Evolutionary conservation across 2,329 filamentous ascomycete genomes (phyloP).

Genomic region (Colletotrichum filicis): DNA sequence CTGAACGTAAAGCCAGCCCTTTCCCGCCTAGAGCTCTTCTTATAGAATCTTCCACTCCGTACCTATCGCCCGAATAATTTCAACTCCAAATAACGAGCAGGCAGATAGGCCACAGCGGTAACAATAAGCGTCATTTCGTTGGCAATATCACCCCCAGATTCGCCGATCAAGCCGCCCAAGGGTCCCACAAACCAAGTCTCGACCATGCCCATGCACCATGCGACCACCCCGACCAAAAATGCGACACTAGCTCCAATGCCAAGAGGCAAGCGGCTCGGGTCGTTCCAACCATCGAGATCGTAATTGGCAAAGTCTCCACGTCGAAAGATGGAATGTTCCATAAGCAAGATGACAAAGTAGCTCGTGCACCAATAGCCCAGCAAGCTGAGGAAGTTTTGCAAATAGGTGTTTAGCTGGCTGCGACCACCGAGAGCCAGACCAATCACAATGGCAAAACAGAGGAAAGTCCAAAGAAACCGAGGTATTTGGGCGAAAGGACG

Average conservation of each 20-base stretch:
- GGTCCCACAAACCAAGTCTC: slow-evolving; percentile 9
- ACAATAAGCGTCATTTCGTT: neutral
- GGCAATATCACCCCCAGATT: slow-evolving; percentile 5
- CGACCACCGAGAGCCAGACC: neutral
- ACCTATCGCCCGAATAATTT: neutral
- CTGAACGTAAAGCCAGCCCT: no score
- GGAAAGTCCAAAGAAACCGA: neutral
- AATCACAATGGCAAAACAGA: neutral
- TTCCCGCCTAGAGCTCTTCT: no score
- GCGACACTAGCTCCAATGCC: slow-evolving; percentile 3
- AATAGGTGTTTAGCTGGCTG: neutral
- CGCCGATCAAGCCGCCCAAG: neutral
- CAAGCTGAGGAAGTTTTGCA: neutral
- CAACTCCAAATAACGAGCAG: neutral
- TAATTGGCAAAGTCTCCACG: slow-evolving; percentile 6
- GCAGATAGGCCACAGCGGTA: neutral
- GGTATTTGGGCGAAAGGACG: neutral
- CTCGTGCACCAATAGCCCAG: neutral
- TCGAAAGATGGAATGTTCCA: neutral
- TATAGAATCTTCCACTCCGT: neutral
- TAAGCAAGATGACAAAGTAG: neutral
- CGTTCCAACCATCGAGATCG: slow-evolving; percentile 10
- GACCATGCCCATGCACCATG: slow-evolving; percentile 8
- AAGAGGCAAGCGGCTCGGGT: slow-evolving; percentile 12
- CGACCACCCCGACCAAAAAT: neutral